Evolutionary conservation across 2,329 filamentous ascomycete species (phyloP).

Genomic region (Xylariaceae sp.): DNA sequence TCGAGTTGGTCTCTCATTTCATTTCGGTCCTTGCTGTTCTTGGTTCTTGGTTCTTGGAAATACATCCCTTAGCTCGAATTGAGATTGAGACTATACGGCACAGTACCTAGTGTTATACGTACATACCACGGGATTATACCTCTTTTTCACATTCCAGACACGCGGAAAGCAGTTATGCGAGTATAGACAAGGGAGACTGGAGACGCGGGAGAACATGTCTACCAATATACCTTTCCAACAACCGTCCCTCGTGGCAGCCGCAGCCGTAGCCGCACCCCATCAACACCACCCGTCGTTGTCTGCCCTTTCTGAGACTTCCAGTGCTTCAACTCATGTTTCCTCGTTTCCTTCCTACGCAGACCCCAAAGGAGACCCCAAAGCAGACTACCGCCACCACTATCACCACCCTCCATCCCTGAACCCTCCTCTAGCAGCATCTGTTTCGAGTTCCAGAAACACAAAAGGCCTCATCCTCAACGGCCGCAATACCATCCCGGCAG

Average conservation of each 20-base stretch:
- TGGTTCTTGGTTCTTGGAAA: conserved; percentile 8
- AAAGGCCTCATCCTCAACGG: conserved; percentile 40
- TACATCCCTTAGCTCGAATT: conserved; percentile 12
- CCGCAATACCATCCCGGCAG: conserved; percentile 30
- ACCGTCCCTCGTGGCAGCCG: conserved; percentile 20
- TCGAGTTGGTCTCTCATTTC: conserved; percentile 7
- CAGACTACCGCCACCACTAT: too few species aligned
- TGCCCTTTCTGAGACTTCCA: conserved; percentile 46
- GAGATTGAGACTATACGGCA: conserved; percentile 7
- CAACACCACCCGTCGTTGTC: conserved; percentile 34
- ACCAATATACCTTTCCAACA: conserved; percentile 16
- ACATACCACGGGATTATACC: too few species aligned
- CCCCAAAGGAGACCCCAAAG: not conserved
- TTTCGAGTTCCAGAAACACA: conserved; percentile 38
- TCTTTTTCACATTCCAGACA: conserved; percentile 12
- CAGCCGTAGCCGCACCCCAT: not conserved
- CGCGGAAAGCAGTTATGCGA: conserved; percentile 12
- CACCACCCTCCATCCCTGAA: conserved; percentile 37
- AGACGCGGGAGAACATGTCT: conserved; percentile 17
- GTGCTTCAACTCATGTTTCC: conserved; percentile 48
- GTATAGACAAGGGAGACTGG: conserved; percentile 19
- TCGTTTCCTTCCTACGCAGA: conserved; percentile 32
- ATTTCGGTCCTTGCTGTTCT: conserved; percentile 17
- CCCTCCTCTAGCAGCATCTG: conserved; percentile 39
- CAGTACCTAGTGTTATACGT: too few species aligned